Evolutionary conservation across 176 grass and related monocot genomes (phyloP), one percentile per base, ranked within the genome.

Genomic region (Eremochloa ophiuroides): DNA sequence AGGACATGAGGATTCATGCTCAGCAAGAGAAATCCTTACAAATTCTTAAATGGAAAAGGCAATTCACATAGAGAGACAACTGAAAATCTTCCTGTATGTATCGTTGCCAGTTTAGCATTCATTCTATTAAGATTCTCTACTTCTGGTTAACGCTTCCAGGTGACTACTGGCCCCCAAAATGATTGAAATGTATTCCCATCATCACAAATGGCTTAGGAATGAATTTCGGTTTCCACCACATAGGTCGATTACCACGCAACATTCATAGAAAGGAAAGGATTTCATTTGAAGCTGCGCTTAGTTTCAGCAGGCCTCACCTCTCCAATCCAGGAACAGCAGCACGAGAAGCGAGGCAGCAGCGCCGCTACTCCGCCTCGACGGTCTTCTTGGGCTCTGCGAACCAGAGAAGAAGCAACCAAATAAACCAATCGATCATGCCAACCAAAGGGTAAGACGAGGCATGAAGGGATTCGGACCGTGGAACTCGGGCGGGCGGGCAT

Each of bases 301-400:
- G 28, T 13, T 56, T 23, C 16, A 66, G 12, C 71, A 78, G 23
- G 40, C 62, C 85, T 78, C 60, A 93, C 88, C 91, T 88, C 39
- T 68, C 68, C 79, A 40, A 41, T 77, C 14, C 59, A 77, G 73
- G 64, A 89, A 77, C n/a, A 30, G 56, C 60, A 56, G 81, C 29
- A 47, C 61, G 76, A 50, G 62, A 46, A 66, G 40, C 69, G 15
- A 65, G 58, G 79, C 28, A n/a, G 63, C 55, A 31, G 39, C 1
- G 15, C 73, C 78, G 64, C 80, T 89, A 84, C 58, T 89, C 86
- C 66, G 27, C 75, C 62, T 87, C 83, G 59, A 80, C 80, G 44
- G 44, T 61, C 86, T 94, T 94, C 83, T 94, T 94, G 31, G 89
- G 89, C 69, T 86, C 92, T 94, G 76, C 63, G 53, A 27, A 43